These are phyloP conservation scores for Lecanosticta acicola DNA, from an alignment of 2,329 filamentous ascomycete genomes.

Conservation along the genomic window DNA sequence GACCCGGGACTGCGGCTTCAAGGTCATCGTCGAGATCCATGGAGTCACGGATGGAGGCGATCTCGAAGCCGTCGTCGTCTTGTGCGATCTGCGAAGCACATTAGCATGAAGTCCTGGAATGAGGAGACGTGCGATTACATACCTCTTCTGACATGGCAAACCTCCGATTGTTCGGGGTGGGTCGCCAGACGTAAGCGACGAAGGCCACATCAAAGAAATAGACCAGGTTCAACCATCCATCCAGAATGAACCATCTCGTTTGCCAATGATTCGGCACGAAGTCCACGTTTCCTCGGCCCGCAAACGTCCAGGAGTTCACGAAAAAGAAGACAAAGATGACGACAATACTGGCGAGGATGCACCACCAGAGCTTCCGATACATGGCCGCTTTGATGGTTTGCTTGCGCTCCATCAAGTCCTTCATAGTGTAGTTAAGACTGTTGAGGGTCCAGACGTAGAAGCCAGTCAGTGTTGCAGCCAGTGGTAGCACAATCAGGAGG, in stretches of 20 bases:
- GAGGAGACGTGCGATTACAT: slow-evolving; percentile 24
- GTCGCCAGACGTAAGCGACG: slow-evolving; percentile 92
- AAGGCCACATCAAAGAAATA: slow-evolving; percentile 92
- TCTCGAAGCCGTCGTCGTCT: slow-evolving; percentile 97
- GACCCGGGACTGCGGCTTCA: slow-evolving; percentile 33
- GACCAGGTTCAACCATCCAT: slow-evolving; percentile 95
- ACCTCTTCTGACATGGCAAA: slow-evolving; percentile 98
- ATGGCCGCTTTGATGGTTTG: slow-evolving; percentile 89
- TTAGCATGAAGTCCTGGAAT: slow-evolving; percentile 3
- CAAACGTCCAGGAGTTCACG: slow-evolving; percentile 93
- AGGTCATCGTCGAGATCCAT: slow-evolving; percentile 54
- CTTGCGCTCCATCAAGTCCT: slow-evolving; percentile 89
- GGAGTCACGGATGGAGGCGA: slow-evolving; percentile 79
- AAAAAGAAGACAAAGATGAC: slow-evolving; percentile 99
- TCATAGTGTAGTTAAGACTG: slow-evolving; percentile 88
- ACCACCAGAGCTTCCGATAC: slow-evolving; percentile 99
- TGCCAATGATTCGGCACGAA: slow-evolving; percentile 98
- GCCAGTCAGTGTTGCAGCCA: slow-evolving; percentile 85
- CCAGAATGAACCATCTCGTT: slow-evolving; percentile 91
- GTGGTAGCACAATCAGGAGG: slow-evolving; percentile 83
- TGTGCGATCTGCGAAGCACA: slow-evolving; percentile 64
- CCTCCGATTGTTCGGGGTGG: slow-evolving; percentile 90
- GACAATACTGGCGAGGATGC: slow-evolving; percentile 82
- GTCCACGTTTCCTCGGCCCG: slow-evolving; percentile 73
- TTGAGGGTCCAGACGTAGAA: slow-evolving; percentile 99